A percentile compares a stretch with the other conserved stretches of the same genome.
phyloP scores from a whole-genome alignment of 1,284 basidiomycete species.

The Amylostereum areolatum region DNA sequence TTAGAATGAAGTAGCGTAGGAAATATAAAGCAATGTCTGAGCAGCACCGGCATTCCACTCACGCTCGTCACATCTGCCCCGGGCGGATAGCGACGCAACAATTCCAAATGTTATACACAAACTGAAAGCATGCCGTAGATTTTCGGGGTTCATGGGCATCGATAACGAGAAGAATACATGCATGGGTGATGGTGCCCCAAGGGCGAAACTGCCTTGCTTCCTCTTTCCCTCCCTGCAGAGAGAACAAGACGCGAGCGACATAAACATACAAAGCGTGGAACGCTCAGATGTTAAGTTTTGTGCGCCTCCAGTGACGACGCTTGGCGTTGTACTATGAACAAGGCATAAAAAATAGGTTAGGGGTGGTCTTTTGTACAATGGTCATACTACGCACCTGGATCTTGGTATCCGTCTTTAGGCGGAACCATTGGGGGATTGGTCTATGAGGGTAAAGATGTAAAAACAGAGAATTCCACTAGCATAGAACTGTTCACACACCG shows the following conservation, averaged over 20 bases:
- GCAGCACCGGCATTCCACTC: too few relatives aligned
- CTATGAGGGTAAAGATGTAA: slow-evolving; percentile 31
- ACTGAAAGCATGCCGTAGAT: slow-evolving; percentile 7
- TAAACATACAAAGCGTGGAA: background rate
- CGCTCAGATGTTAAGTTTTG: slow-evolving; percentile 86
- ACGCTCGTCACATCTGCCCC: too few relatives aligned
- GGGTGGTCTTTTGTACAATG: background rate
- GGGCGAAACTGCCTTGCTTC: background rate
- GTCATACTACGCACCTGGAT: slow-evolving; percentile 69
- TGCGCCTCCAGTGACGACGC: slow-evolving; percentile 91
- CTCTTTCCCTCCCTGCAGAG: background rate
- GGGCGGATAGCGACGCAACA: background rate
- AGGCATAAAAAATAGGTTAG: too few relatives aligned
- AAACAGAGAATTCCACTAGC: slow-evolving; percentile 4
- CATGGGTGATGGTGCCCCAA: slow-evolving; percentile 1
- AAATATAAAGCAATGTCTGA: too few relatives aligned
- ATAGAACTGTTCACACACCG: slow-evolving; percentile 48
- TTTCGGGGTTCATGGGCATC: slow-evolving; percentile 2
- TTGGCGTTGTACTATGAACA: slow-evolving; percentile 79
- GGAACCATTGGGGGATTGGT: slow-evolving; percentile 98
- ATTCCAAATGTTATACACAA: background rate
- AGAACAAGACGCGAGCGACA: slow-evolving; percentile 1
- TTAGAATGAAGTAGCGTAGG: too few relatives aligned
- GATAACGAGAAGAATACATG: slow-evolving; percentile 7
- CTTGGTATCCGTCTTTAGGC: slow-evolving; percentile 93